Evolutionary conservation across 2,329 filamentous ascomycete species (phyloP).

Genomic region (Penicillium palitans): DNA sequence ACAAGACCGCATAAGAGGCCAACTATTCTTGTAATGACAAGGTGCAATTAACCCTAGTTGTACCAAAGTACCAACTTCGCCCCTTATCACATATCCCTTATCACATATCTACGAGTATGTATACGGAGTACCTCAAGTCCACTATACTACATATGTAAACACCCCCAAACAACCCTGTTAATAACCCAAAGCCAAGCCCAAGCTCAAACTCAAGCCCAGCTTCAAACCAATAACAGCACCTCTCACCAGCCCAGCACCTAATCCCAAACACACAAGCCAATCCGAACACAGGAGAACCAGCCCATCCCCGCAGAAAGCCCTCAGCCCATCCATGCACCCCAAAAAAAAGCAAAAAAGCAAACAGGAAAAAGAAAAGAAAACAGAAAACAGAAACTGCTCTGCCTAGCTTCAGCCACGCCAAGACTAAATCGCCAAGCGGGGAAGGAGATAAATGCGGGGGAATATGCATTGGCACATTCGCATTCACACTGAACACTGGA

Average conservation of each 20-base stretch:
- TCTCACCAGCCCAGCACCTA: background rate
- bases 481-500: too few relatives aligned
- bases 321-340: background rate
- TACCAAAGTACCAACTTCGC: background rate
- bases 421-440: background rate
- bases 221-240: background rate
- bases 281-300: background rate
- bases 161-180: background rate
- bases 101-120: background rate
- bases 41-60: background rate
- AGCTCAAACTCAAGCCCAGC: constrained; percentile 3
- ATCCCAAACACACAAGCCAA: background rate
- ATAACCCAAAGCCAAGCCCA: background rate
- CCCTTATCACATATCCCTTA: background rate
- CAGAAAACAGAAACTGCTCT: background rate
- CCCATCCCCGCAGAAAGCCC: constrained; percentile 2
- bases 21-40: background rate
- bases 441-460: constrained; percentile 6
- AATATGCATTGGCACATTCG: background rate
- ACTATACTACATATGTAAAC: too few relatives aligned
- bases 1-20: too few relatives aligned
- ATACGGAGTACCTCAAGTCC: background rate
- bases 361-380: background rate
- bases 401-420: background rate
- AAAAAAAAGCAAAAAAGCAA: background rate